Evolutionary conservation across 2,329 filamentous ascomycete species (phyloP).

Genomic region (Bimuria novae-zelandiae): DNA sequence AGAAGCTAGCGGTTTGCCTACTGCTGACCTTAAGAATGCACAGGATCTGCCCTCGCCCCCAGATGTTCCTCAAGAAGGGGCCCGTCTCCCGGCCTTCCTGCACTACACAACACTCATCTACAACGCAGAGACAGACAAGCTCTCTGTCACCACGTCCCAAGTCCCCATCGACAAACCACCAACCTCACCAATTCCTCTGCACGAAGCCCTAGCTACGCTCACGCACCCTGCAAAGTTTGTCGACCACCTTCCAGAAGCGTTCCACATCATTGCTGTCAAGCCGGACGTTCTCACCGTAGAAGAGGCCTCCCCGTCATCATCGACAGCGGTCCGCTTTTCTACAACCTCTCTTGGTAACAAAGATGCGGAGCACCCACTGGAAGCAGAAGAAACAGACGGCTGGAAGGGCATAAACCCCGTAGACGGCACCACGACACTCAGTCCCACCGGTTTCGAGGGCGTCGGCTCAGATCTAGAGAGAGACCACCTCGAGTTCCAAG

Average conservation of each 20-base stretch:
- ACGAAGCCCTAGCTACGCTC: slow-evolving; percentile 34
- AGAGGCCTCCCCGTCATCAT: slow-evolving; percentile 9
- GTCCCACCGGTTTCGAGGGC: slow-evolving; percentile 41
- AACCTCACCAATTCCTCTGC: slow-evolving; percentile 27
- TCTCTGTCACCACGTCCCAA: slow-evolving; percentile 11
- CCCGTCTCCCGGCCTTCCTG: too few species aligned
- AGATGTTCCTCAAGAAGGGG: too few species aligned
- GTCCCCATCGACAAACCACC: slow-evolving; percentile 10
- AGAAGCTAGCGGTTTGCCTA: neutral
- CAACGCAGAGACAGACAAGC: neutral
- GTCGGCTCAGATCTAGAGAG: slow-evolving; percentile 27
- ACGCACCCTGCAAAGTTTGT: slow-evolving; percentile 35
- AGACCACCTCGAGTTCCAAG: slow-evolving; percentile 25
- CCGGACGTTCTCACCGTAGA: slow-evolving; percentile 32
- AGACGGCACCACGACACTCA: slow-evolving; percentile 40
- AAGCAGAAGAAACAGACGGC: neutral
- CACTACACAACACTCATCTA: slow-evolving; percentile 20
- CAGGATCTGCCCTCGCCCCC: slow-evolving; percentile 28
- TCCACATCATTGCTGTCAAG: slow-evolving; percentile 35
- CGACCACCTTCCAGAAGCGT: slow-evolving; percentile 30
- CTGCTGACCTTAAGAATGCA: neutral
- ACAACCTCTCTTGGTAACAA: too few species aligned
- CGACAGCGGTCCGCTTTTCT: too few species aligned
- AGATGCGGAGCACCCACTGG: neutral
- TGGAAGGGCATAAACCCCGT: slow-evolving; percentile 36